These are phyloP conservation scores for Cryptococcus jaspeensis DNA, from an alignment of 1,284 basidiomycete genomes.

Conservation along the genomic window DNA sequence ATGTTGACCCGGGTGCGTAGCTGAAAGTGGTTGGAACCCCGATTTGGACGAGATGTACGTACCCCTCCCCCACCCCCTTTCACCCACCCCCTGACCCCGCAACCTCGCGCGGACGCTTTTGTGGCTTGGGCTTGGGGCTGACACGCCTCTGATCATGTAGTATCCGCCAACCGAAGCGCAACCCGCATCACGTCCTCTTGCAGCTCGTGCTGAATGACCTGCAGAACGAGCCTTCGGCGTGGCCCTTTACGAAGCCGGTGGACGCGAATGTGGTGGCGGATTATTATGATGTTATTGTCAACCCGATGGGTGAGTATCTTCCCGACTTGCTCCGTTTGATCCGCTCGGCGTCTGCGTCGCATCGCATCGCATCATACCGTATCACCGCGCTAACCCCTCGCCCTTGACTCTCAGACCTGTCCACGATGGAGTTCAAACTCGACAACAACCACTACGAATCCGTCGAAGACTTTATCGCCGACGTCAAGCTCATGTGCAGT, in stretches of 20 bases:
- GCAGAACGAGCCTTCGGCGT: slow-evolving; percentile 74
- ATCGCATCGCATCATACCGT: neutral
- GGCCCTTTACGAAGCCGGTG: slow-evolving; percentile 68
- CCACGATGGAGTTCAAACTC: slow-evolving; percentile 90
- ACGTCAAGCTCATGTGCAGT: slow-evolving; percentile 81
- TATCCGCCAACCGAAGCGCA: slow-evolving; percentile 58
- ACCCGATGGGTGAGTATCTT: slow-evolving; percentile 80
- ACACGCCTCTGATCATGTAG: slow-evolving; percentile 22
- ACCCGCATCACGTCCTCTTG: slow-evolving; percentile 65
- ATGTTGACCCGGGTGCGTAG: slow-evolving; percentile 49
- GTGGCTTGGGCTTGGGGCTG: too few species aligned
- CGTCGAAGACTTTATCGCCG: slow-evolving; percentile 74
- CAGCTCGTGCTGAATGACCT: slow-evolving; percentile 81
- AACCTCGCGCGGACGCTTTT: too few species aligned
- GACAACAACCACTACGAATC: slow-evolving; percentile 71
- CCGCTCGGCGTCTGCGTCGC: neutral
- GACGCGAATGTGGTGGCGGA: slow-evolving; percentile 79
- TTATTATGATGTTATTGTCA: slow-evolving; percentile 86
- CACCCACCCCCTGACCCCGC: too few species aligned
- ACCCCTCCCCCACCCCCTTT: neutral
- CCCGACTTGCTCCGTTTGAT: neutral
- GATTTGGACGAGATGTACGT: slow-evolving; percentile 75
- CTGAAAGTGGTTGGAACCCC: slow-evolving; percentile 90
- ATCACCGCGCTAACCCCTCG: neutral
- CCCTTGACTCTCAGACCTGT: slow-evolving; percentile 64